Evolutionary conservation across 371 early-diverging fungal genomes (phyloP).

Genomic region (Mortierella sp.): DNA sequence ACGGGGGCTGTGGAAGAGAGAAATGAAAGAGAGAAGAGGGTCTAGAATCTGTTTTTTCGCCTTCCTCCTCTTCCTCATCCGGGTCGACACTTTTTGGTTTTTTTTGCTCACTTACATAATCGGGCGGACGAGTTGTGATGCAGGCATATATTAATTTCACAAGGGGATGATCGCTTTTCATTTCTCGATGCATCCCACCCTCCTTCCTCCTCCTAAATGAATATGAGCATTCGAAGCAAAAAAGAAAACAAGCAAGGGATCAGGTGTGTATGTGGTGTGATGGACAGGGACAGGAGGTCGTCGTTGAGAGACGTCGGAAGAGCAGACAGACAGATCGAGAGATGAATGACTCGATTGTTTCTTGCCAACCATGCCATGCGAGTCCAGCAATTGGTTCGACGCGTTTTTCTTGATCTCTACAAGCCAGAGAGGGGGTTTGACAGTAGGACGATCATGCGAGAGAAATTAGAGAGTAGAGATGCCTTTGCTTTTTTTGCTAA

Average conservation of each 20-base stretch:
- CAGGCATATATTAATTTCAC: background rate
- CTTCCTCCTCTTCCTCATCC: background rate
- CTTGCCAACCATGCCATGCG: no score
- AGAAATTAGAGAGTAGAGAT: background rate
- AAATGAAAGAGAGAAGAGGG: background rate
- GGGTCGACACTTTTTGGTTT: background rate
- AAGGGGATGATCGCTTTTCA: background rate
- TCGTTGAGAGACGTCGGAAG: no score
- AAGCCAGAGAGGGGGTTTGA: background rate
- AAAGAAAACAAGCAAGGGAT: no score
- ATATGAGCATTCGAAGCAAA: no score
- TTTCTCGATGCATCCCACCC: background rate
- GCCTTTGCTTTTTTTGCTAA: background rate
- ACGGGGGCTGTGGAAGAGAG: background rate
- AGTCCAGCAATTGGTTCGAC: no score
- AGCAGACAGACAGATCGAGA: no score
- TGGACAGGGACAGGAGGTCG: no score
- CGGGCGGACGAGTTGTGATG: background rate
- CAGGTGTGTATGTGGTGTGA: no score
- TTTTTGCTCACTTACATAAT: slow-evolving; percentile 8
- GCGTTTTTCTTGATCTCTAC: no score
- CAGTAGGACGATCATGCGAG: background rate
- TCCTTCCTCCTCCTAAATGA: background rate
- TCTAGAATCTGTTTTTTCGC: slow-evolving; percentile 1
- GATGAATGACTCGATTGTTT: no score